Conservation (phyloP, 805 yeast species). For the Hanseniaspora taiwanica region DNA sequence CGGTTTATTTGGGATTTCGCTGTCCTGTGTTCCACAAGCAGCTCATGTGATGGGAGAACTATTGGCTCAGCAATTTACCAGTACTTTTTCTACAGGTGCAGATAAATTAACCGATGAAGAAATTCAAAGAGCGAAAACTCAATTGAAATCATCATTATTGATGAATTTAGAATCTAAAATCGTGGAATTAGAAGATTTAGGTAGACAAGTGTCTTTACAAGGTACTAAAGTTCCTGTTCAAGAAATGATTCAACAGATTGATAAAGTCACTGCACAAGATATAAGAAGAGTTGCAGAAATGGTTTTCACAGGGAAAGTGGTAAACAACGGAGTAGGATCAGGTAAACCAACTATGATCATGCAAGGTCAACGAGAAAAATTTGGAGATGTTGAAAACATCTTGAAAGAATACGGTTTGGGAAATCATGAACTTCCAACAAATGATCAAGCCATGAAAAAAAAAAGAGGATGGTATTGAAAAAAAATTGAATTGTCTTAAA, state of each 20-base stretch:
- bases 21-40: slow-evolving; percentile 76
- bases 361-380: slow-evolving; percentile 75
- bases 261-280: slow-evolving; percentile 51
- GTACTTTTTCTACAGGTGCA: slow-evolving; percentile 36
- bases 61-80: slow-evolving; percentile 48
- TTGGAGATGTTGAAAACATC: slow-evolving; percentile 69
- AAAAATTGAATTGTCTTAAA: too few relatives aligned
- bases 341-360: slow-evolving; percentile 75
- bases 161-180: slow-evolving; percentile 89
- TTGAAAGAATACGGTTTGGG: slow-evolving; percentile 68
- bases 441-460: not conserved
- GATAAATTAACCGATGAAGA: slow-evolving; percentile 59
- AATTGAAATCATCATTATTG: slow-evolving; percentile 69
- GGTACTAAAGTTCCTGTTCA: slow-evolving; percentile 59
- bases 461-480: not conserved
- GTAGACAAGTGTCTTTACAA: slow-evolving; percentile 83
- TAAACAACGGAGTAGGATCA: slow-evolving; percentile 32
- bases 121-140: slow-evolving; percentile 83
- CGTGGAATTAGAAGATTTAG: slow-evolving; percentile 91
- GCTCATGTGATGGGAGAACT: slow-evolving; percentile 76
- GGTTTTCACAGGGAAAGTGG: slow-evolving; percentile 55
- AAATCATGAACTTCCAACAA: slow-evolving; percentile 9
- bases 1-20: slow-evolving; percentile 81
- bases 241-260: slow-evolving; percentile 75
- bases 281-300: slow-evolving; percentile 51